A percentile compares a stretch with the other conserved stretches of the same genome.
Conservation (phyloP, 2,329 filamentous ascomycete genomes). For the Sporothrix luriei region DNA sequence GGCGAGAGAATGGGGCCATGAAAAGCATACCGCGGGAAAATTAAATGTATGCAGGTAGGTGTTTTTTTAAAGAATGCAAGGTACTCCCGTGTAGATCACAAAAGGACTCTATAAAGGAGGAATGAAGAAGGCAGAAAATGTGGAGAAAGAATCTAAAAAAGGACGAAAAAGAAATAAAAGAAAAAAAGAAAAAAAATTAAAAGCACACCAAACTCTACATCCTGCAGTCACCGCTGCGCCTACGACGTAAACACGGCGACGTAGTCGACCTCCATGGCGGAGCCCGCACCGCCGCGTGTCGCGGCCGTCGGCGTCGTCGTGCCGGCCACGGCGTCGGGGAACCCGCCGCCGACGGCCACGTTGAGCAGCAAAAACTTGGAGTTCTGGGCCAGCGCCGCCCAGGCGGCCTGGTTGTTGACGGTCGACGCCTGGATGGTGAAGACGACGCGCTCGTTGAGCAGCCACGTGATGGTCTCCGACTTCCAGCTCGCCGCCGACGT, state of each 20-base stretch:
- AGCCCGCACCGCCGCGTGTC: slow-evolving; percentile 52
- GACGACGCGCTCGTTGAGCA: slow-evolving; percentile 50
- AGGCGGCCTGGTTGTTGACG: slow-evolving; percentile 52
- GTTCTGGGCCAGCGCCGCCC: slow-evolving; percentile 54
- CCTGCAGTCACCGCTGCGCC: too few relatives aligned
- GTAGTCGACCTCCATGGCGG: slow-evolving; percentile 57
- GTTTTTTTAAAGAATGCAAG: neutral
- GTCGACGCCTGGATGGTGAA: slow-evolving; percentile 49
- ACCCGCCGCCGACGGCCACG: slow-evolving; percentile 56
- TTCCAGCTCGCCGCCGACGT: slow-evolving; percentile 46
- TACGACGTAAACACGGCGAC: slow-evolving; percentile 48
- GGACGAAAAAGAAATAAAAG: neutral
- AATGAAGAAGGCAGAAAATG: neutral
- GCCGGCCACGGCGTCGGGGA: slow-evolving; percentile 44
- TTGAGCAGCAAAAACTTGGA: slow-evolving; percentile 59
- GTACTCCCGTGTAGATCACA: too few relatives aligned
- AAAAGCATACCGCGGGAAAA: neutral
- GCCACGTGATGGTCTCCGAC: slow-evolving; percentile 56
- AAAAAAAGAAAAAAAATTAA: slow-evolving; percentile 7
- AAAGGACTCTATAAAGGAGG: slow-evolving; percentile 10
- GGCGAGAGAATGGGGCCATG: neutral
- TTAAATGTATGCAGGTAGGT: neutral
- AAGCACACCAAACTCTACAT: neutral
- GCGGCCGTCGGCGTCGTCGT: slow-evolving; percentile 47
- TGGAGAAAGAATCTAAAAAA: neutral